Evolutionary conservation across 1,284 basidiomycete species (phyloP).

Genomic region (Nidula niveotomentosa): DNA sequence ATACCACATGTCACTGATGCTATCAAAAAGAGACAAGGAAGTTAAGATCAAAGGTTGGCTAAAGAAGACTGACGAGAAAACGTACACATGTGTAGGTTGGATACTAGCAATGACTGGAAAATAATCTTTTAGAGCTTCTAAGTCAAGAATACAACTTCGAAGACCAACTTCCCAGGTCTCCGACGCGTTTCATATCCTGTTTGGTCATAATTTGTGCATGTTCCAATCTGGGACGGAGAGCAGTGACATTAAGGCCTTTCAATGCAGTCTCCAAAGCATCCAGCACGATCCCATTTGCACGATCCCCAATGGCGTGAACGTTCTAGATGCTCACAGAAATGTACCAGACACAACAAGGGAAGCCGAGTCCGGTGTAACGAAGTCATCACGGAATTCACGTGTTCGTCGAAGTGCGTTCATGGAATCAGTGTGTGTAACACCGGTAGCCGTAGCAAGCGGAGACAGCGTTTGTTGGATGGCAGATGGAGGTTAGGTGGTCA

Average conservation of each 20-base stretch:
- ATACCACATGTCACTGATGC: constrained; percentile 89
- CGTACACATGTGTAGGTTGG: constrained; percentile 88
- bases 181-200: constrained; percentile 74
- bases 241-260: constrained; percentile 53
- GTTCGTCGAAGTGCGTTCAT: no score
- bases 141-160: neutral
- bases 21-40: constrained; percentile 17
- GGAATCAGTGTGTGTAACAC: no score
- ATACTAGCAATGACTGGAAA: constrained; percentile 70
- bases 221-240: constrained; percentile 81
- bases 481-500: no score
- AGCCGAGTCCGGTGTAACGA: no score
- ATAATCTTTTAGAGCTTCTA: neutral
- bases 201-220: constrained; percentile 86
- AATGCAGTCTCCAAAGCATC: constrained; percentile 80
- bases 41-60: neutral
- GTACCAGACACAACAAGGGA: neutral
- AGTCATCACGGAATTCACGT: no score
- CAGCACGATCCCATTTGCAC: constrained; percentile 83
- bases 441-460: no score
- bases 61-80: constrained; percentile 9
- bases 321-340: constrained; percentile 47
- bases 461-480: no score
- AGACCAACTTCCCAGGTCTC: constrained; percentile 68
- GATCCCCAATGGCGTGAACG: constrained; percentile 90